A percentile compares a stretch with the other conserved stretches of the same genome.
phyloP scores from a whole-genome alignment of 257 asterid genomes.

The Jacaranda copaia region DNA sequence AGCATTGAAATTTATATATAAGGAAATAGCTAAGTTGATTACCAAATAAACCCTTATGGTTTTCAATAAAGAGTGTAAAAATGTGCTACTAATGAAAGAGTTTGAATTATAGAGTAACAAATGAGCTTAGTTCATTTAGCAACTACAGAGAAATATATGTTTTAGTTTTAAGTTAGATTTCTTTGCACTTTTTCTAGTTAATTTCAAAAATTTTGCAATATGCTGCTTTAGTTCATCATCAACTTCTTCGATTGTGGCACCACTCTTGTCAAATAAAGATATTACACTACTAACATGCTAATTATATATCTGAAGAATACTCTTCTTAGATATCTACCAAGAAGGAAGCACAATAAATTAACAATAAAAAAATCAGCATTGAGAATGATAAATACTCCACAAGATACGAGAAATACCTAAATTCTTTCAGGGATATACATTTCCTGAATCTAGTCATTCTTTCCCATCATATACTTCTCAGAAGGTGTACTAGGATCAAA shows the following conservation, averaged over 20 bases:
- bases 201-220: conserved; percentile 71
- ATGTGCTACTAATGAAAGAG: conserved; percentile 25
- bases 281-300: conserved; percentile 68
- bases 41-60: too few relatives aligned
- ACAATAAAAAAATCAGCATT: conserved; percentile 28
- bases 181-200: conserved; percentile 34
- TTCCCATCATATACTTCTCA: conserved; percentile 87
- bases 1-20: too few relatives aligned
- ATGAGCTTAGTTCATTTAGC: conserved; percentile 17
- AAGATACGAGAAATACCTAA: conserved; percentile 64
- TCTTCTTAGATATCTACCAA: conserved; percentile 71
- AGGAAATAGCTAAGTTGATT: too few relatives aligned
- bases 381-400: conserved; percentile 20
- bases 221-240: conserved; percentile 80
- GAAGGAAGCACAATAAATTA: conserved; percentile 17
- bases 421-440: conserved; percentile 88
- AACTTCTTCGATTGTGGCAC: conserved; percentile 50
- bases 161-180: neutral
- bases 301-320: conserved; percentile 80
- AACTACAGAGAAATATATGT: neutral
- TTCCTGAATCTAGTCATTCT: conserved; percentile 77
- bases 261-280: conserved; percentile 61
- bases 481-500: conserved; percentile 85
- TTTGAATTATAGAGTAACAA: neutral
- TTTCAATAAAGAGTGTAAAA: too few relatives aligned